Base-by-base conservation (phyloP, 257 asterid species). In the Oldenlandia corymbosa region DNA sequence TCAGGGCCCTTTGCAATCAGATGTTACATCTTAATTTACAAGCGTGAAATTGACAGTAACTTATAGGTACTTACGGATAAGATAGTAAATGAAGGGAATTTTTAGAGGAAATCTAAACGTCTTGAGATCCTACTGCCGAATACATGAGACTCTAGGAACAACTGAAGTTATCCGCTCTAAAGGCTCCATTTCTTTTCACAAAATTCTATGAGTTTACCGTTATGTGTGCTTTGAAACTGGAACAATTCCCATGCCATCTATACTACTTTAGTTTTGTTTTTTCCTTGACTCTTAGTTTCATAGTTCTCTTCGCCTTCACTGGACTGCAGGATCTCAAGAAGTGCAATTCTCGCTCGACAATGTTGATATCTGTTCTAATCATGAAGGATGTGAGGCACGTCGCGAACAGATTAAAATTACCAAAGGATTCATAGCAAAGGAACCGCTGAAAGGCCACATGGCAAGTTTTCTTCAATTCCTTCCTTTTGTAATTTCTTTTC, bases 371-470 rank as follows among this genome's bases (percentile, higher is more conserved):
- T 85, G 99, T 67, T 79, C 91, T 28, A 79, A 84, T 77, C 99
- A 92, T 49, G 97, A 84, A 65, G 83, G 67, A 10, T 92, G 97
- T 32, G 96, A 92, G 73, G 78, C 83, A 14, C 95, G 95, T 27
- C 84, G 84, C 23, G 76, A 77, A 28, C 86, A 78, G 72, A 86
- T 92, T 76, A 88, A 87, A 80, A 75, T 82, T 82, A 92, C 88
- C 12, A 89, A 87, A 80, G 97, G 99, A 51, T 92, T 85, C 69
- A 66, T 76, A 39, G 95, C 96, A 24, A 89, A 79, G 88, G 96
- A 92, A 81, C 94, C 84, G 28, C 84, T 87, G 17, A 92, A 81
- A 76, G 99, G 99, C 70, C 95, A 87, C 71, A 84, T 87, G 93
- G 99, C 77, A 74, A 79, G 84, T 80, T 76, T 47, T 26, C 11